These are phyloP conservation scores for Tympanopsis confertula DNA, from an alignment of 2,329 filamentous ascomycete genomes.

Conservation along the genomic window DNA sequence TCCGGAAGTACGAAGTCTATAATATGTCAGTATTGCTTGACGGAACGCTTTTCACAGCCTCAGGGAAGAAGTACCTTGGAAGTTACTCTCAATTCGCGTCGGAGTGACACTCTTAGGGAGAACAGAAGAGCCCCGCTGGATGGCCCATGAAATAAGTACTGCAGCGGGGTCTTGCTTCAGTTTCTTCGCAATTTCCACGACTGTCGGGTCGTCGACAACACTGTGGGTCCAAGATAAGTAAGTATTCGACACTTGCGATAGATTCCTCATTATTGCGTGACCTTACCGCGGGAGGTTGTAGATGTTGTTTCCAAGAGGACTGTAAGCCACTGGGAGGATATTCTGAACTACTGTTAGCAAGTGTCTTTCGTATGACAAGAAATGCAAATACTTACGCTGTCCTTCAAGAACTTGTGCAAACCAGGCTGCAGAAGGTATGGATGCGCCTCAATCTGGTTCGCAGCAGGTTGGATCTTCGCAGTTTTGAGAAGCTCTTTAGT, in stretches of 20 bases:
- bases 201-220: constrained; percentile 33
- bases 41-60: no score
- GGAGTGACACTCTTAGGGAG: constrained; percentile 42
- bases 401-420: constrained; percentile 37
- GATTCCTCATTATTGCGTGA: neutral
- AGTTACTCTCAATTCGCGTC: constrained; percentile 34
- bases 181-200: constrained; percentile 38
- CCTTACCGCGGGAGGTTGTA: constrained; percentile 8
- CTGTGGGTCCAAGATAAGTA: constrained; percentile 26
- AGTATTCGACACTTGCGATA: neutral
- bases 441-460: constrained; percentile 54
- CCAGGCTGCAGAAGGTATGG: constrained; percentile 46
- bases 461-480: constrained; percentile 36
- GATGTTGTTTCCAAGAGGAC: constrained; percentile 44
- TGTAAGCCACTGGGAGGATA: constrained; percentile 48
- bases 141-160: constrained; percentile 39
- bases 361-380: neutral
- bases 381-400: neutral
- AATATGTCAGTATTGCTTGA: no score
- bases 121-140: constrained; percentile 39
- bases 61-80: constrained; percentile 11
- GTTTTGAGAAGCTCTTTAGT: constrained; percentile 15
- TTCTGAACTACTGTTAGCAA: constrained; percentile 22
- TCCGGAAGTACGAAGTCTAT: constrained; percentile 15
- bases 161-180: constrained; percentile 38